Evolutionary conservation across 176 grass and related monocot genomes (phyloP), one percentile per base, ranked within the genome.

Genomic region (Eleusine coracana): DNA sequence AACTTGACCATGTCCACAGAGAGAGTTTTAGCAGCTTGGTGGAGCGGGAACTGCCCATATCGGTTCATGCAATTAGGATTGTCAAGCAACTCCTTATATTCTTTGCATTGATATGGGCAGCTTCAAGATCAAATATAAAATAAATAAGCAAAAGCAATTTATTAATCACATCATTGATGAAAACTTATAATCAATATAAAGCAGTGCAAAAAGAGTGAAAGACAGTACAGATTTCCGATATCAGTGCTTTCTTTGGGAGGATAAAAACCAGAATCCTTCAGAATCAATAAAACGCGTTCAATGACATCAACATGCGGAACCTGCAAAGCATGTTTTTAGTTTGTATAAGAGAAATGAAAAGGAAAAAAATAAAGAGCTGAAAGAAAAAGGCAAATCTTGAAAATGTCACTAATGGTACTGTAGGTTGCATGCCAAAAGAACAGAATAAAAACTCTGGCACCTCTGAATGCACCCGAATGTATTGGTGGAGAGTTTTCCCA

Each of bases 1-100:
- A 84, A 56, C 60, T 84, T 74, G 25, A 84, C 38, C 82, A 84
- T 84, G 62, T 56, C 23, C 5, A 55, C 45, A 17, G 62, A 84
- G 37, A 84, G 76, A 17, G 16, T 21, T 51, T 84, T 71, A 42
- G 82, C 72, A 55, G 82, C 82, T 56, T 44, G 2, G 10, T 84
- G 82, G 48, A 84, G 71, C 5, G 62, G 72, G 6, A 58, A 84
- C 38, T 74, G 75, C 12, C 82, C 72, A 54, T 58, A 58, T 15
- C 15, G 28, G 16, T 25, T 76, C 31, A 34, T 34, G 72, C 28
- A 84, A 61, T 84, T 84, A 25, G 73, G 82, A 15, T 70, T 44
- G 67, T 29, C 39, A n/a, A 40, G 20, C 11, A 70, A 44, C 8
- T 44, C 20, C 11, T 21, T 8, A 3, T 50, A 50, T 23, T 17